Conservation (phyloP, 2,329 filamentous ascomycete genomes). For the Verticillium klebahnii region DNA sequence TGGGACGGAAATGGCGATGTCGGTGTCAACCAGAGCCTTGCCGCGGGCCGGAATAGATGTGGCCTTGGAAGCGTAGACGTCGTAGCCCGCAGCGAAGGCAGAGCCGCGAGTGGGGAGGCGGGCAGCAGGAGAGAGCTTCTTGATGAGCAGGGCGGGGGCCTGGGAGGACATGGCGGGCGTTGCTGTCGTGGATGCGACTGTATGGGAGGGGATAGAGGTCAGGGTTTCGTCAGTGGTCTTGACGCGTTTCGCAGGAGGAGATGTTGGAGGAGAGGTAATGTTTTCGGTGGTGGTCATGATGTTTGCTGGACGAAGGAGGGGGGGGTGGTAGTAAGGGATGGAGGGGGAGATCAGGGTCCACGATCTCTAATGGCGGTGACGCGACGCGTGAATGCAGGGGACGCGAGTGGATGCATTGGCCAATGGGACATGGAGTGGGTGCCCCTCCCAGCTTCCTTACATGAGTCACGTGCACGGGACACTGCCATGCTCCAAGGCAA, state of each 20-base stretch:
- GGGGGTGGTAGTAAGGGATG: neutral
- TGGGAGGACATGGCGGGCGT: slow-evolving; percentile 29
- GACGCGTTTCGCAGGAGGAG: slow-evolving; percentile 75
- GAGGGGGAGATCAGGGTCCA: neutral
- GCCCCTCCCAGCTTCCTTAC: slow-evolving; percentile 3
- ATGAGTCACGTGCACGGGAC: neutral
- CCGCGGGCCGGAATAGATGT: slow-evolving; percentile 75
- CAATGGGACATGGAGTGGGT: slow-evolving; percentile 16
- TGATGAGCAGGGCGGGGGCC: slow-evolving; percentile 69
- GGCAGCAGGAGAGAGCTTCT: slow-evolving; percentile 80
- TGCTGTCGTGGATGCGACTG: slow-evolving; percentile 20
- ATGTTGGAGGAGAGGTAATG: slow-evolving; percentile 56
- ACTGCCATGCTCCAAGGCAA: neutral
- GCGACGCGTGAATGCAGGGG: slow-evolving; percentile 14
- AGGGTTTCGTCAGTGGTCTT: slow-evolving; percentile 49
- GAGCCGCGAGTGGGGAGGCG: slow-evolving; percentile 83
- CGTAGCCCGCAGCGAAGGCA: slow-evolving; percentile 87
- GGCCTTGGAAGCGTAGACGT: slow-evolving; percentile 76
- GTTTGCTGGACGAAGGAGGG: slow-evolving; percentile 7
- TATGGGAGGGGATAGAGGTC: slow-evolving; percentile 16
- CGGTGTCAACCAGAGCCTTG: slow-evolving; percentile 84
- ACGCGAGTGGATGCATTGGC: slow-evolving; percentile 19
- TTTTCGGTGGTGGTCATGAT: slow-evolving; percentile 23
- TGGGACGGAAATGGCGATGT: slow-evolving; percentile 86
- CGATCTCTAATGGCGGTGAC: slow-evolving; percentile 17